Evolutionary conservation across 2,329 filamentous ascomycete species (phyloP).

Genomic region (Mariannaea elegans): DNA sequence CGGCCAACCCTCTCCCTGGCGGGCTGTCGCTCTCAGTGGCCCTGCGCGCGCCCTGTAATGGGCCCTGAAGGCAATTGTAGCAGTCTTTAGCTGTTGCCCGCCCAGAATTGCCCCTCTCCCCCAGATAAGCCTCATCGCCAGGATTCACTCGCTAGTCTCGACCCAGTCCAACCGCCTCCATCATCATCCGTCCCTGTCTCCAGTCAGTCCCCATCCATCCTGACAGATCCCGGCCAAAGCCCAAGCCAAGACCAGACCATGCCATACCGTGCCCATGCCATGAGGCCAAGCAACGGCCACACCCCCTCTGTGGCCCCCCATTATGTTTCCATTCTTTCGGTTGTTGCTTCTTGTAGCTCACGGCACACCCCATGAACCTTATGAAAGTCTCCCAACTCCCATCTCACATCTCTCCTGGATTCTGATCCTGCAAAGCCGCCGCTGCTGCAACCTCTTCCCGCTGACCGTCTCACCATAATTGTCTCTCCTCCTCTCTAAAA

Average conservation of each 20-base stretch:
- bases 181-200: conserved; percentile 13
- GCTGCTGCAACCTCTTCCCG: conserved; percentile 14
- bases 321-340: conserved; percentile 17
- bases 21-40: not conserved
- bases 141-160: conserved; percentile 7
- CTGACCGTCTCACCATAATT: conserved; percentile 4
- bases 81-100: not conserved
- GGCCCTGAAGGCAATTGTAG: not conserved
- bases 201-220: conserved; percentile 21
- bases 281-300: conserved; percentile 14
- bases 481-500: not conserved
- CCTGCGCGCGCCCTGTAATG: conserved; percentile 6
- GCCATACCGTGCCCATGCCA: conserved; percentile 31
- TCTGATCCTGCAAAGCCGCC: not conserved
- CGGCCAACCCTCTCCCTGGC: conserved; percentile 1
- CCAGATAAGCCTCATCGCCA: conserved; percentile 18
- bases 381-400: conserved; percentile 37
- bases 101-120: not conserved
- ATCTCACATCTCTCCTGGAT: conserved; percentile 23
- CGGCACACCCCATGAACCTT: conserved; percentile 25
- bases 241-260: conserved; percentile 20
- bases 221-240: conserved; percentile 28
- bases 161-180: conserved; percentile 1
- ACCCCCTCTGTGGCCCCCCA: conserved; percentile 33
- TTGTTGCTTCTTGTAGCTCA: conserved; percentile 15